Conservation (phyloP, 345 rosid genomes). For the Iberis pinnata region DNA sequence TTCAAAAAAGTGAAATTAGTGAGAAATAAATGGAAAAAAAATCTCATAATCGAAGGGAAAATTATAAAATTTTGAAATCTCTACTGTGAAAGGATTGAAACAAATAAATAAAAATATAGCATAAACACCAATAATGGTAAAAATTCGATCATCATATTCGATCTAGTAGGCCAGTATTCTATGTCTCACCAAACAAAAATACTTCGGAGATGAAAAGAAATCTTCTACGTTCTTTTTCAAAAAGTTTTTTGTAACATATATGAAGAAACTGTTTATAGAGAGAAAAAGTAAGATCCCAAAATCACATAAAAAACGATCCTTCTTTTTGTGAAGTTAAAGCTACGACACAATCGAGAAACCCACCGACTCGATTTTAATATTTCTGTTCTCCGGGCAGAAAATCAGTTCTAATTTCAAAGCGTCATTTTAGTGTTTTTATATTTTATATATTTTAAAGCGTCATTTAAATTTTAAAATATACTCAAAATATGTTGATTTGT, state of each 20-base stretch:
- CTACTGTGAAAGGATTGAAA: conserved; percentile 7
- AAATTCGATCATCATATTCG: conserved; percentile 74
- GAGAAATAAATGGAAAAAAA: too few species aligned
- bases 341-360: too few species aligned
- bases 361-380: too few species aligned
- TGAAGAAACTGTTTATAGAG: conserved; percentile 1
- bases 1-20: conserved; percentile 6
- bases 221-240: conserved; percentile 23
- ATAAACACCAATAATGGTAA: conserved; percentile 36
- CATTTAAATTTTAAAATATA: too few species aligned
- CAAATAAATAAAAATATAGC: conserved; percentile 13
- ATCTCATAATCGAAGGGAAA: conserved; percentile 23
- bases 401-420: too few species aligned
- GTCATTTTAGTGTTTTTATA: too few species aligned
- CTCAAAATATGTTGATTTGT: too few species aligned
- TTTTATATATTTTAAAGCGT: too few species aligned
- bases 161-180: conserved; percentile 79
- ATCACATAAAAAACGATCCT: conserved; percentile 54
- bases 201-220: conserved; percentile 19
- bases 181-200: conserved; percentile 33
- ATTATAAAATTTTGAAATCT: conserved; percentile 25
- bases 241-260: conserved; percentile 23
- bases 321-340: too few species aligned
- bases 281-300: conserved; percentile 33
- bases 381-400: too few species aligned